Evolutionary conservation across 2,329 filamentous ascomycete species (phyloP), one percentile per base, ranked within the genome.

Genomic region (Xylariomycetidae sp.): DNA sequence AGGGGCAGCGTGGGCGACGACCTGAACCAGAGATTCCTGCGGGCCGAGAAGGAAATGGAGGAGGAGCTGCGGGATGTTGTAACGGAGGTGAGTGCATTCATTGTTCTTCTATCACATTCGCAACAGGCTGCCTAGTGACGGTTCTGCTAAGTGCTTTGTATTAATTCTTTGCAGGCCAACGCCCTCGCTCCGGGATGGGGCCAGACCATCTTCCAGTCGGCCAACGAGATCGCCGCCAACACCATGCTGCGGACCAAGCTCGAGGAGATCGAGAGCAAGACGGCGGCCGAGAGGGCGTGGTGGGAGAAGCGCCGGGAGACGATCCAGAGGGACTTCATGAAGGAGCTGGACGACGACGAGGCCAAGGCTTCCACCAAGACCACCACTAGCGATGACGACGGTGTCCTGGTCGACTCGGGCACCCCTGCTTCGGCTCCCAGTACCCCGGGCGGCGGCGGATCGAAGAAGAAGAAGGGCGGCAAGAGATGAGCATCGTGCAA

Each of bases 21-120:
- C 61, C 64, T 98, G 48, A 95, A 88, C 85, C 87, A 96, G 68
- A 75, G 90, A 25, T 95, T 97, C 62, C 65, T 82, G 63, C 77
- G 88, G 31, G 92, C 90, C 1, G 92, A 98, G 74, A 89, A 94
- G 68, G 92, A 98, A 65, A 94, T 97, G 71, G 89, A 98, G 66
- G 87, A 88, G 48, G 92, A 98, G 65, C 72, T 98, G 41, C 79
- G 87, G 51, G 92, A 98, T 63, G 90, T 97, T 16, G 88, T 97
- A 20, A 77, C 81, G 50, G 90, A 97, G 80, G 88, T 94, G 61
- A 42, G 72, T 50, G 25, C 15, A 5, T 27, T n/a, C 20, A 23
- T 23, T 25, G 19, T 4, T 14, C 15, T 17, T 17, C 13, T 26
- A 8, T 16, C 7, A 25, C 17, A 13, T 16, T 20, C 17, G 6